phyloP scores from a whole-genome alignment of 371 early-diverging fungal genomes.

The Apophysomyces ossiformis region DNA sequence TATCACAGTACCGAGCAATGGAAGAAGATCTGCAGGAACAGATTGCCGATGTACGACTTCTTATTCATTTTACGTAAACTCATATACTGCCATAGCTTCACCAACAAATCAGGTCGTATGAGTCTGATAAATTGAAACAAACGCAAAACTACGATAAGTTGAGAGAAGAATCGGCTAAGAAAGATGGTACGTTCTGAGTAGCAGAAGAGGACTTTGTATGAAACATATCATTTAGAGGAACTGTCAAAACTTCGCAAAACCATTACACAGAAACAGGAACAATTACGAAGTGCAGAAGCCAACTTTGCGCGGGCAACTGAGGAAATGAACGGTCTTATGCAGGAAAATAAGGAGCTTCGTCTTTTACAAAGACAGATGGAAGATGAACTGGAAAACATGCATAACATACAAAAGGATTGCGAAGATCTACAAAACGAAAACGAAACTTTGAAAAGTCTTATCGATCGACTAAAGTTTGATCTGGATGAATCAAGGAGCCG shows the following conservation, averaged over 20 bases:
- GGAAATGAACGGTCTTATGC: slow-evolving; percentile 6
- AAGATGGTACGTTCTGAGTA: slow-evolving; percentile 4
- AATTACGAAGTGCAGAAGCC: slow-evolving; percentile 11
- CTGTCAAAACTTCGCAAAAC: neutral
- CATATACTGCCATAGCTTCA: neutral
- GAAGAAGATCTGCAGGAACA: slow-evolving; percentile 18
- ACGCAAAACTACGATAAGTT: neutral
- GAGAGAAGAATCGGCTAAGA: neutral
- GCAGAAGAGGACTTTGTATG: neutral
- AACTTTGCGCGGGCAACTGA: slow-evolving; percentile 5
- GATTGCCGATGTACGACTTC: slow-evolving; percentile 22
- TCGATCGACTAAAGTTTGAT: slow-evolving; percentile 36
- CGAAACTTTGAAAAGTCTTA: slow-evolving; percentile 20
- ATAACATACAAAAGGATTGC: slow-evolving; percentile 3
- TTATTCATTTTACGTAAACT: neutral
- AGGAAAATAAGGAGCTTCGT: slow-evolving; percentile 17
- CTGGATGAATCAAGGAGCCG: slow-evolving; percentile 31
- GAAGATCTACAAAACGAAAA: slow-evolving; percentile 22
- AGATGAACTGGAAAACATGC: neutral
- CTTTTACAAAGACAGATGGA: slow-evolving; percentile 14
- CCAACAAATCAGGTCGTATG: neutral
- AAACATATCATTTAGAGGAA: neutral
- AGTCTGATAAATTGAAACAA: neutral
- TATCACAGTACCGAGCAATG: neutral
- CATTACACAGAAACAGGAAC: slow-evolving; percentile 19